phyloP scores from a whole-genome alignment of 768 basidiomycete genomes.

The Boletus sensibilis region DNA sequence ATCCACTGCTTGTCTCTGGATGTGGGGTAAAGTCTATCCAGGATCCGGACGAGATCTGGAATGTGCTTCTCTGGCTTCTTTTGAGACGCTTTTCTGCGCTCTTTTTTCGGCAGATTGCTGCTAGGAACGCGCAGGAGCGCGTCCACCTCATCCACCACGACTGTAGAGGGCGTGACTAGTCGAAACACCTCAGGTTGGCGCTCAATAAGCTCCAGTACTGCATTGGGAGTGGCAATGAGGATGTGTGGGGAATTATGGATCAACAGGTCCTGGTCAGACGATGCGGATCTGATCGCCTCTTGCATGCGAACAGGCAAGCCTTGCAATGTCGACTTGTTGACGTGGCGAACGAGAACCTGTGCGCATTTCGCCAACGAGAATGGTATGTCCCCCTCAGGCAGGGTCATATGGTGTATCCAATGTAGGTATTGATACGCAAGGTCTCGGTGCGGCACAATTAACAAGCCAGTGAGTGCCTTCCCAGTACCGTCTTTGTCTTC shows the following conservation, averaged over 20 bases:
- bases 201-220: slow-evolving; percentile 55
- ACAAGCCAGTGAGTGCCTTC: slow-evolving; percentile 48
- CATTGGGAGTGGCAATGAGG: slow-evolving; percentile 71
- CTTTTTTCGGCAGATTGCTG: slow-evolving; percentile 39
- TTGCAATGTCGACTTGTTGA: slow-evolving; percentile 26
- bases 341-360: slow-evolving; percentile 60
- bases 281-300: slow-evolving; percentile 26
- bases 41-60: slow-evolving; percentile 54
- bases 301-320: slow-evolving; percentile 27
- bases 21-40: slow-evolving; percentile 55
- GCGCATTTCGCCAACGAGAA: slow-evolving; percentile 44
- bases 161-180: slow-evolving; percentile 47
- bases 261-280: slow-evolving; percentile 37
- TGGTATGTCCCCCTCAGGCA: slow-evolving; percentile 29
- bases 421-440: slow-evolving; percentile 63
- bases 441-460: slow-evolving; percentile 73
- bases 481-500: slow-evolving; percentile 20
- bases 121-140: slow-evolving; percentile 58
- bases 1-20: slow-evolving; percentile 15
- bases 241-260: slow-evolving; percentile 56
- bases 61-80: slow-evolving; percentile 53
- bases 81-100: slow-evolving; percentile 35
- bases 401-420: slow-evolving; percentile 59
- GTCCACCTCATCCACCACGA: slow-evolving; percentile 78
- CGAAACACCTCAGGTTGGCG: slow-evolving; percentile 44